phyloP scores from a whole-genome alignment of 169 alveolate genomes.

The Theileria sp. region DNA sequence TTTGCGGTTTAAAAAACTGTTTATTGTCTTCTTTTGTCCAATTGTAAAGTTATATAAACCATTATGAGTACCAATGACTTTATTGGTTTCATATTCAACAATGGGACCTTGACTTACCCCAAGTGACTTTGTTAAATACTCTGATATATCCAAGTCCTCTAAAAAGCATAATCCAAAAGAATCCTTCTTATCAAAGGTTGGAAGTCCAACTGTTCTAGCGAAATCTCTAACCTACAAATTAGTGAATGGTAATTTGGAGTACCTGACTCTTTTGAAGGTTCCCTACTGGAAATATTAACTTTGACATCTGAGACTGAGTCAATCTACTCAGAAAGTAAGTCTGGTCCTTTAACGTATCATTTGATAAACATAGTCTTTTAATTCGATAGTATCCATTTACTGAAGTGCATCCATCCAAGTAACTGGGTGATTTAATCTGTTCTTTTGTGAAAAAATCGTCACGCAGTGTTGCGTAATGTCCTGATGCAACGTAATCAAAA shows the following conservation, averaged over 20 bases:
- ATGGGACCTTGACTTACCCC: constrained; percentile 72
- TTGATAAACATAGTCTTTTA: constrained; percentile 30
- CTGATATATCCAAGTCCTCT: constrained; percentile 63
- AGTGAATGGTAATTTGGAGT: background rate
- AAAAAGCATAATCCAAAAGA: constrained; percentile 76
- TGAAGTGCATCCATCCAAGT: background rate
- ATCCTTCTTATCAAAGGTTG: constrained; percentile 68
- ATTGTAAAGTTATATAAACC: constrained; percentile 73
- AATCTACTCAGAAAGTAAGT: constrained; percentile 73
- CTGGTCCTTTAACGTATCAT: constrained; percentile 67
- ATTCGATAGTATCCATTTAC: constrained; percentile 15
- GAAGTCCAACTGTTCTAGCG: constrained; percentile 54
- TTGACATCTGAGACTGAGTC: constrained; percentile 53
- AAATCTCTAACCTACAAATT: constrained; percentile 62
- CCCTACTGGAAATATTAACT: constrained; percentile 66
- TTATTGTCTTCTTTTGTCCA: constrained; percentile 74
- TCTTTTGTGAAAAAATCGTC: constrained; percentile 20
- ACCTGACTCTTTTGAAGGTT: constrained; percentile 62
- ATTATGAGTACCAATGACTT: constrained; percentile 66
- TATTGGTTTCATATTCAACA: constrained; percentile 55
- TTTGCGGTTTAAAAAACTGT: constrained; percentile 37
- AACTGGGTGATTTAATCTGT: background rate
- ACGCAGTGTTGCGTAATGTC: constrained; percentile 72
- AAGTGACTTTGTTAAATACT: constrained; percentile 43
- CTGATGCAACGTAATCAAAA: constrained; percentile 67